These are phyloP conservation scores for Colletotrichum sp. DNA, from an alignment of 2,329 filamentous ascomycete species.

Conservation along the genomic window DNA sequence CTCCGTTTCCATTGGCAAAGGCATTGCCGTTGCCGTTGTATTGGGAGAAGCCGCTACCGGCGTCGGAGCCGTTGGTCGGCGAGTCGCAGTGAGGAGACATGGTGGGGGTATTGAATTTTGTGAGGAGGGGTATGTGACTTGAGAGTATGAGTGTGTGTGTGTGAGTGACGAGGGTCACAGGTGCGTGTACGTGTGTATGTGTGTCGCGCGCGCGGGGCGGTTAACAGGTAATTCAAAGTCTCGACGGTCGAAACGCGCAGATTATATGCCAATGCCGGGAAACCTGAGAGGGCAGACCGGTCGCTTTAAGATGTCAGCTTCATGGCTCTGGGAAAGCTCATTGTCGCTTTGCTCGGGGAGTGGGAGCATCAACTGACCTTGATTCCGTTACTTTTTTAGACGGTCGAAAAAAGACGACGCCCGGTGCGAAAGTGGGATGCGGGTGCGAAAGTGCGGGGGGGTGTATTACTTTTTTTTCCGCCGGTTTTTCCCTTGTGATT, in stretches of 20 bases:
- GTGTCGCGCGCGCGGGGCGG: background rate
- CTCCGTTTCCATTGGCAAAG: constrained; percentile 18
- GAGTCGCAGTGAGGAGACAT: constrained; percentile 43
- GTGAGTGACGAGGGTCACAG: background rate
- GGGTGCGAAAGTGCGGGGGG: constrained; percentile 14
- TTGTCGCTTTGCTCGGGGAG: background rate
- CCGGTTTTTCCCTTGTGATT: constrained; percentile 4
- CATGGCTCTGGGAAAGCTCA: background rate
- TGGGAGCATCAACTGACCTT: constrained; percentile 19
- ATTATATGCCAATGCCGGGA: background rate
- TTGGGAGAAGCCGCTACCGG: constrained; percentile 10
- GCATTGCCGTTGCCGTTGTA: constrained; percentile 25
- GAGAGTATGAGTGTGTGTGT: background rate
- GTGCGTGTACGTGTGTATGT: background rate
- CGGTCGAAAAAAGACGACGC: background rate
- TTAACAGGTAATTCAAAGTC: background rate
- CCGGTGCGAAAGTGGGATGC: constrained; percentile 12
- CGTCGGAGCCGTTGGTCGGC: constrained; percentile 27
- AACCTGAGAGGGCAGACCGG: constrained; percentile 1
- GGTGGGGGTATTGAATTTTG: constrained; percentile 16
- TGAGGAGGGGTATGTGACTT: background rate
- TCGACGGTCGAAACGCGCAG: background rate
- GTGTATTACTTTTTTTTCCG: background rate
- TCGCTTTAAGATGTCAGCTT: constrained; percentile 14
- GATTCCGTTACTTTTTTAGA: constrained; percentile 4